These are phyloP conservation scores for Boletus coccyginus DNA, from an alignment of 768 basidiomycete species.

Conservation along the genomic window DNA sequence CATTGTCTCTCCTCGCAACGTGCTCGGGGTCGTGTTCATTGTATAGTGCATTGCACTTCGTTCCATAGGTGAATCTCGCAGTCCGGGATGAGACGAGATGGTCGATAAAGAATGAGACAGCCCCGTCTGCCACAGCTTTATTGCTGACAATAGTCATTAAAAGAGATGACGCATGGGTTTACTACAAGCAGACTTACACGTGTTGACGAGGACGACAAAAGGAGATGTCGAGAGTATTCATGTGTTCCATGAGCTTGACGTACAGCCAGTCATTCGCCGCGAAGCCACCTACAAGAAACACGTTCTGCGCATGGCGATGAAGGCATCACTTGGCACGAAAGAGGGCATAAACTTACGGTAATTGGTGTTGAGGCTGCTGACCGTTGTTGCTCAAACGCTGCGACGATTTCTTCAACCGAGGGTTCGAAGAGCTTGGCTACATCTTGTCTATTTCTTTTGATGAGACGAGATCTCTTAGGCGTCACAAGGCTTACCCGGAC, in stretches of 20 bases:
- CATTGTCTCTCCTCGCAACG: background rate
- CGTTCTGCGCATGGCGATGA: slow-evolving; percentile 1
- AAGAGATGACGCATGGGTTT: background rate
- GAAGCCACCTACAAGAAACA: slow-evolving; percentile 14
- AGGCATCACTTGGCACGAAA: too few relatives aligned
- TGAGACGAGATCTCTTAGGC: slow-evolving; percentile 33
- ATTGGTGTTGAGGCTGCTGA: slow-evolving; percentile 7
- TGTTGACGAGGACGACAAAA: slow-evolving; percentile 13
- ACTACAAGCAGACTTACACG: slow-evolving; percentile 6
- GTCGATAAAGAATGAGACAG: slow-evolving; percentile 11
- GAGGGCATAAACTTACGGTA: background rate
- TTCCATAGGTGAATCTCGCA: slow-evolving; percentile 14
- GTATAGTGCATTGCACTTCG: slow-evolving; percentile 12
- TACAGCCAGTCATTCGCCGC: slow-evolving; percentile 14
- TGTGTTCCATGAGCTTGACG: slow-evolving; percentile 9
- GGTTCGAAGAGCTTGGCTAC: slow-evolving; percentile 13
- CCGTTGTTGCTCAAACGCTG: slow-evolving; percentile 14
- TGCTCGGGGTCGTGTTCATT: slow-evolving; percentile 9
- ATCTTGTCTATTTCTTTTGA: slow-evolving; percentile 9
- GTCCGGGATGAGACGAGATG: slow-evolving; percentile 10
- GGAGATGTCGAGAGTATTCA: slow-evolving; percentile 5
- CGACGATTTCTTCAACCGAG: slow-evolving; percentile 11
- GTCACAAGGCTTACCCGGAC: slow-evolving; percentile 32
- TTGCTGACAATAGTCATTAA: slow-evolving; percentile 2
- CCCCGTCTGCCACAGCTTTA: slow-evolving; percentile 15